Evolutionary conservation across 1,284 basidiomycete genomes (phyloP).

Genomic region (Ustilago cynodontis): DNA sequence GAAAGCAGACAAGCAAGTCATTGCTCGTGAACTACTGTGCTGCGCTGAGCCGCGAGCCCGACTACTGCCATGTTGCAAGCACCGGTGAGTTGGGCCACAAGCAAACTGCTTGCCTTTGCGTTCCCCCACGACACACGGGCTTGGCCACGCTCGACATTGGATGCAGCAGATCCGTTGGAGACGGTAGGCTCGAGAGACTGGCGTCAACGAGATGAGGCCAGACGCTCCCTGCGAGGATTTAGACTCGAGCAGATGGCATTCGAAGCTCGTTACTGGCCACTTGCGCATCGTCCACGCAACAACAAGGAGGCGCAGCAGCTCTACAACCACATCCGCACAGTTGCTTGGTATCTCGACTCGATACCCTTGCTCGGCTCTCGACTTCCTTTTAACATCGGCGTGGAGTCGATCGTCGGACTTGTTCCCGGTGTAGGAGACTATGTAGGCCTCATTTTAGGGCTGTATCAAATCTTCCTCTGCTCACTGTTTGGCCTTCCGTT

Average conservation of each 20-base stretch:
- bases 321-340: conserved; percentile 65
- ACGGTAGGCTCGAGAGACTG: conserved; percentile 3
- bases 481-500: conserved; percentile 63
- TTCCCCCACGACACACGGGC: conserved; percentile 20
- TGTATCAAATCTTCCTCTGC: conserved; percentile 65
- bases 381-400: conserved; percentile 55
- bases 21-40: background rate
- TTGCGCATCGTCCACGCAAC: conserved; percentile 19
- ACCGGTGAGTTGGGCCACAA: conserved; percentile 24
- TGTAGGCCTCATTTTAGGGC: conserved; percentile 57
- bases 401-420: conserved; percentile 58
- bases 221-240: background rate
- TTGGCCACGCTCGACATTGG: conserved; percentile 27
- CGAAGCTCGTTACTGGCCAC: conserved; percentile 24
- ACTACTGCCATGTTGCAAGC: conserved; percentile 16
- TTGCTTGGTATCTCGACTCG: conserved; percentile 60
- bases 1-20: background rate
- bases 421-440: conserved; percentile 66
- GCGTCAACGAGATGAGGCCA: conserved; percentile 10
- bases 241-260: conserved; percentile 4
- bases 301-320: conserved; percentile 64
- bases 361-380: conserved; percentile 46
- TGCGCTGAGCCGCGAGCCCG: background rate
- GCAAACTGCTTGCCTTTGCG: conserved; percentile 16
- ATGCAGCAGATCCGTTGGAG: conserved; percentile 3